Evolutionary conservation across 768 basidiomycete species (phyloP).

Genomic region (Lactarius sp.): DNA sequence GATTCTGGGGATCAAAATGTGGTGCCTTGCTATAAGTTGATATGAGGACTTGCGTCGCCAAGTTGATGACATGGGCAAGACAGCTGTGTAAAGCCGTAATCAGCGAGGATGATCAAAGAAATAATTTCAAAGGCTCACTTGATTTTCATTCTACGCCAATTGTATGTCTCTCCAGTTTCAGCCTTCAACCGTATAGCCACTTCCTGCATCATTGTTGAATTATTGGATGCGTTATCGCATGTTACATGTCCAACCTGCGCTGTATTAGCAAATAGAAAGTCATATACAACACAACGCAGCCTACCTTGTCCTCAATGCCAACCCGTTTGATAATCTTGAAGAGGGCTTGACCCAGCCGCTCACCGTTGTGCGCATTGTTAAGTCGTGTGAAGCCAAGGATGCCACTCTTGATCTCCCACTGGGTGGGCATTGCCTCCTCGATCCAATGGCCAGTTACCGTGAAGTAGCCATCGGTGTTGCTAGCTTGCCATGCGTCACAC

Average conservation of each 20-base stretch:
- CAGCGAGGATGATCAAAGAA: too few relatives aligned
- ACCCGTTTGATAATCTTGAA: slow-evolving; percentile 34
- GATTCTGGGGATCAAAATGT: background rate
- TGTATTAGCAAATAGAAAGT: background rate
- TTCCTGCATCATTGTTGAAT: background rate
- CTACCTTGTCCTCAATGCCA: slow-evolving; percentile 32
- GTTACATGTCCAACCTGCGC: background rate
- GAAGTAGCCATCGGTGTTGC: background rate
- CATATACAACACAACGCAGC: background rate
- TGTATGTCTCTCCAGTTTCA: too few relatives aligned
- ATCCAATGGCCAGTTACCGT: background rate
- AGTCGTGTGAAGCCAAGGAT: background rate
- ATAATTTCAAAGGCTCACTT: background rate
- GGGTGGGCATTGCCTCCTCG: background rate
- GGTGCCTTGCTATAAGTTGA: background rate
- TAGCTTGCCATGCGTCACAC: slow-evolving; percentile 7
- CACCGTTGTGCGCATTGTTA: slow-evolving; percentile 5
- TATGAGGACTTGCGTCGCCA: background rate
- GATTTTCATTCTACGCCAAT: too few relatives aligned
- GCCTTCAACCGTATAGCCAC: background rate
- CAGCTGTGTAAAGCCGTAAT: background rate
- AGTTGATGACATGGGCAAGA: background rate
- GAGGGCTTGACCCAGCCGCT: slow-evolving; percentile 36
- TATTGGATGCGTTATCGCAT: background rate
- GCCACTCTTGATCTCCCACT: background rate